Base-by-base conservation (phyloP, 352 stramenopile genomes). In the Pilasporangium apinafurcum region DNA sequence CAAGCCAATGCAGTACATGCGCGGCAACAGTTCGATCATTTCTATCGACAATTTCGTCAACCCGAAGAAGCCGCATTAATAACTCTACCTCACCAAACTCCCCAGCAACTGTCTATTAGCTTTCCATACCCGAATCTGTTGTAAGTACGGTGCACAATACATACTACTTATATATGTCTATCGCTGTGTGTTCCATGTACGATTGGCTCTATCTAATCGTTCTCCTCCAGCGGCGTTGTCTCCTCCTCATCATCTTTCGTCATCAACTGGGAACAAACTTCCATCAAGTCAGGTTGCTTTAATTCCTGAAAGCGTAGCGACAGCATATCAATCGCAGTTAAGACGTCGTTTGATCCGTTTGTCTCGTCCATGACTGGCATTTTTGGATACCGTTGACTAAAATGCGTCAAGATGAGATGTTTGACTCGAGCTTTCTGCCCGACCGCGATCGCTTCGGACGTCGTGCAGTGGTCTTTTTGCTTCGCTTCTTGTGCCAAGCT, bases 371-470 rank as follows among this genome's bases (percentile, higher is more conserved):
- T 30, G 14, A 68, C 63, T 0, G 79, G 59, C 68, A 87, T 86
- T 52, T 88, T 91, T 4, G 78, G 78, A 47, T 94, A 91, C 14
- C 79, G 62, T 52, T 94, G 79, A 45, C 79, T 92, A 65, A 99
- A 99, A 63, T 99, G 96, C n/a, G 96, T 99, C 8, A 99, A 68
- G 14, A 98, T 63, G 1, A 95, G 56, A 42, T 86, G 67, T 37
- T 96, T 82, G 14, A 89, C 95, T 68, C 95, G 37, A 34, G 72
- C 61, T 37, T 65, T 44, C 13, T 48, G 58, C 2, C 76, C 95
- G 2, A 98, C 77, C 8, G 59, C 44, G 9, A 98, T 66, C 0
- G 95, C 95, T 59, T 99, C 92, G 2, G 71, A 65, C 18, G 96
- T 93, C 6, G 96, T 99, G 33, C 71, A 96, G 76, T 99, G 96